Percentiles rank a stretch among this genome's conserved stretches.
These are phyloP conservation scores for Capronia americana DNA, from an alignment of 2,329 filamentous ascomycete species.

Conservation along the genomic window DNA sequence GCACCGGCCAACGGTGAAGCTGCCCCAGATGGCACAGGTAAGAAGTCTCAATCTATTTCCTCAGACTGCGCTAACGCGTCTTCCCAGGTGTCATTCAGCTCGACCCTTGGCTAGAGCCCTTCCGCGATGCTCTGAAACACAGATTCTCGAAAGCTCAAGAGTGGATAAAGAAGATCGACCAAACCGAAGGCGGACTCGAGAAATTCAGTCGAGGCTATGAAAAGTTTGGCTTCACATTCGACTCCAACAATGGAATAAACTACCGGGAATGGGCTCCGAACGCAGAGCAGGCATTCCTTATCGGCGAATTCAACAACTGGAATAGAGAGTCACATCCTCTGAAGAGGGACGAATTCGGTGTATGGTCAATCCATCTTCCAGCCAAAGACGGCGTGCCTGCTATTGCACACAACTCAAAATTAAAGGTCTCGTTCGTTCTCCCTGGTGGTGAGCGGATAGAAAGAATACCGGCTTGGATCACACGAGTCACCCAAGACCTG, in stretches of 20 bases:
- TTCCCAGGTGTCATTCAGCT: slow-evolving; percentile 78
- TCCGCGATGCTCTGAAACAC: slow-evolving; percentile 75
- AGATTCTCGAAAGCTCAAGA: slow-evolving; percentile 80
- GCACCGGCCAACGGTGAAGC: slow-evolving; percentile 35
- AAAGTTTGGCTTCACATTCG: slow-evolving; percentile 82
- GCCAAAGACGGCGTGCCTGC: slow-evolving; percentile 74
- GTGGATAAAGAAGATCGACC: slow-evolving; percentile 85
- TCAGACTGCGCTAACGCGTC: slow-evolving; percentile 2
- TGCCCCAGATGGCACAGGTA: slow-evolving; percentile 43
- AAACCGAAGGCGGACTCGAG: slow-evolving; percentile 85
- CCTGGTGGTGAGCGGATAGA: slow-evolving; percentile 82
- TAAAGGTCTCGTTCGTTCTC: slow-evolving; percentile 90
- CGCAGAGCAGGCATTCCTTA: slow-evolving; percentile 80
- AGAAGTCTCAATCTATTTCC: not conserved
- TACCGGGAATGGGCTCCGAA: slow-evolving; percentile 98
- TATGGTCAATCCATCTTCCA: slow-evolving; percentile 82
- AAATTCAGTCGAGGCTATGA: slow-evolving; percentile 91
- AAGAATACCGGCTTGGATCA: slow-evolving; percentile 95
- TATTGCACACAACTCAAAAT: slow-evolving; percentile 91
- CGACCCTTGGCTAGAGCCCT: slow-evolving; percentile 89
- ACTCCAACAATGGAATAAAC: slow-evolving; percentile 79
- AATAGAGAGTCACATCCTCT: slow-evolving; percentile 82
- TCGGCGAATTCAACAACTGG: slow-evolving; percentile 97
- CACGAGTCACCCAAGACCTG: slow-evolving; percentile 92
- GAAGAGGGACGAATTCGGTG: slow-evolving; percentile 82